These are phyloP conservation scores for Paralagenidium karlingii DNA, from an alignment of 352 stramenopile species.

Conservation along the genomic window DNA sequence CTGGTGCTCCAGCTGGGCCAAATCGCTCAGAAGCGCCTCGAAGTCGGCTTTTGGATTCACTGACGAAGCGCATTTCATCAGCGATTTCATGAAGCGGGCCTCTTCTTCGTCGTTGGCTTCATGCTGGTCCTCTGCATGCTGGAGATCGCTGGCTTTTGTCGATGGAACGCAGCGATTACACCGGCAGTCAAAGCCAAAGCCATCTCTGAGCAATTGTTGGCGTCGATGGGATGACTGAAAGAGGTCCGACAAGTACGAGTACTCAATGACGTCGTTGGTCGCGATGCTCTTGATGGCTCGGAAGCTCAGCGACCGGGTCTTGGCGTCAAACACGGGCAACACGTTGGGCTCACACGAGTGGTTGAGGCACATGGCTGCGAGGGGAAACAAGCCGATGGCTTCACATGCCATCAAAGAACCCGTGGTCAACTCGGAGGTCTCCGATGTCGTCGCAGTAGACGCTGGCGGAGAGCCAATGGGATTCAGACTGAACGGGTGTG, in stretches of 20 bases:
- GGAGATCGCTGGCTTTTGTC: too few species aligned
- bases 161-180: constrained; percentile 31
- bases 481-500: constrained; percentile 33
- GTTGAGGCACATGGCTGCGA: constrained; percentile 56
- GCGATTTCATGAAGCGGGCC: too few species aligned
- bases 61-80: too few species aligned
- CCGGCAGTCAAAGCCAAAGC: constrained; percentile 38
- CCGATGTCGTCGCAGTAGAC: too few species aligned
- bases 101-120: too few species aligned
- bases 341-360: constrained; percentile 58
- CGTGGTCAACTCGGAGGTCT: constrained; percentile 20
- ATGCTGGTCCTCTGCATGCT: too few species aligned
- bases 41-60: too few species aligned
- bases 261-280: constrained; percentile 19
- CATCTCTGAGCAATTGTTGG: constrained; percentile 15
- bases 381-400: constrained; percentile 49
- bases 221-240: constrained; percentile 17
- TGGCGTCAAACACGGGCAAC: constrained; percentile 26
- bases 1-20: too few species aligned
- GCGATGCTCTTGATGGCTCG: constrained; percentile 22
- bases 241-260: constrained; percentile 46
- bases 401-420: too few species aligned
- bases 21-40: too few species aligned
- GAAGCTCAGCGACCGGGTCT: constrained; percentile 29
- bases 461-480: constrained; percentile 18